Percentiles rank a stretch among this genome's conserved stretches.
phyloP scores from a whole-genome alignment of 495 filamentous ascomycete species.

The Pyrenopolyporus hunteri region DNA sequence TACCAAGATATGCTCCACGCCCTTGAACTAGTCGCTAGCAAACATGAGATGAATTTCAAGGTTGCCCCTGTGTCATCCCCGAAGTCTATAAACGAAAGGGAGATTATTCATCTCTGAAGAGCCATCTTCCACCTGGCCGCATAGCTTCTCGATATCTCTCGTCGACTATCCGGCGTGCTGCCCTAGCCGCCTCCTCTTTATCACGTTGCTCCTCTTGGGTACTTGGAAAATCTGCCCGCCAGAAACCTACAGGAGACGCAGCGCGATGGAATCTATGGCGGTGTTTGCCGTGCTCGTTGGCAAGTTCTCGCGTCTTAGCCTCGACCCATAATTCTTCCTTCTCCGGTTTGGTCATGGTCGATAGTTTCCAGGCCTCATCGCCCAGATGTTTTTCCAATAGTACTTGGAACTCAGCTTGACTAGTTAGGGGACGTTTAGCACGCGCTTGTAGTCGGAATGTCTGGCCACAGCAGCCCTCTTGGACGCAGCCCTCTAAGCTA shows the following conservation, averaged over 20 bases:
- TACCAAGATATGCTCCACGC: too few species aligned
- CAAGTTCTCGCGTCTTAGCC: conserved; percentile 69
- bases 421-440: conserved; percentile 46
- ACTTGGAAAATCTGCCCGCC: conserved; percentile 84
- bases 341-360: conserved; percentile 55
- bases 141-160: conserved; percentile 83
- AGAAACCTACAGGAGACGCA: conserved; percentile 82
- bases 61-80: not conserved
- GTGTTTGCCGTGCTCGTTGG: conserved; percentile 77
- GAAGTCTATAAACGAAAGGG: not conserved
- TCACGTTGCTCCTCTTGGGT: conserved; percentile 77
- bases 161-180: conserved; percentile 67
- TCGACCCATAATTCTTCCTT: conserved; percentile 65
- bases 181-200: conserved; percentile 62
- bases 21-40: not conserved
- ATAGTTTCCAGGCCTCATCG: conserved; percentile 55
- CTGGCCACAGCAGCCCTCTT: conserved; percentile 76
- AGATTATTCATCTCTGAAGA: conserved; percentile 77
- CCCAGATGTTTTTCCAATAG: conserved; percentile 74
- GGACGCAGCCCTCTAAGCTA: conserved; percentile 78
- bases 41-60: not conserved
- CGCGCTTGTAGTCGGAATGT: conserved; percentile 70
- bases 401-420: conserved; percentile 52
- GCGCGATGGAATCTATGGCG: conserved; percentile 72
- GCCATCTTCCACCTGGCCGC: conserved; percentile 73